Evolutionary conservation across 345 rosid species (phyloP).

Genomic region (Dimocarpus longan): DNA sequence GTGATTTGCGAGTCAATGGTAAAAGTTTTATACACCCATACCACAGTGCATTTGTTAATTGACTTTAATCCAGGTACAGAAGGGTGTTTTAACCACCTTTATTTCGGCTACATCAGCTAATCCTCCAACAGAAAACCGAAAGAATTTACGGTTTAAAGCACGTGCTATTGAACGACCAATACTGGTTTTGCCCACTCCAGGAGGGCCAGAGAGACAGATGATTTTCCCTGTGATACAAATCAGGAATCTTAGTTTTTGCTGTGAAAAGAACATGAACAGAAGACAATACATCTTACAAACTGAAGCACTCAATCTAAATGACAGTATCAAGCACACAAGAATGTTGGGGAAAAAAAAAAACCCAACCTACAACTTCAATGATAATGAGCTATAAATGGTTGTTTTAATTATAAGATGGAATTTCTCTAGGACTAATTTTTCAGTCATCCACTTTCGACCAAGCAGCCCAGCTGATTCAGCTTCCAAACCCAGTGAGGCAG

Average conservation of each 20-base stretch:
- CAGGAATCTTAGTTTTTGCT: constrained; percentile 13
- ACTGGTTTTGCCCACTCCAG: constrained; percentile 99
- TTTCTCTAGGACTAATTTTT: background rate
- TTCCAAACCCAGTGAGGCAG: background rate
- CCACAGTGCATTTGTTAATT: background rate
- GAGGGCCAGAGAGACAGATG: constrained; percentile 98
- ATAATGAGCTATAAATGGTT: background rate
- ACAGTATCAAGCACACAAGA: too few relatives aligned
- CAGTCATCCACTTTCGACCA: background rate
- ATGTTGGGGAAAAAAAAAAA: too few relatives aligned
- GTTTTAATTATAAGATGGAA: background rate
- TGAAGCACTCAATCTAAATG: background rate
- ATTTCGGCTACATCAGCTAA: constrained; percentile 98
- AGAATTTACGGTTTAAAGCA: constrained; percentile 91
- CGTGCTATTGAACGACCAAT: constrained; percentile 98
- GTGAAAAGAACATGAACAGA: background rate
- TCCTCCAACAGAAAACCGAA: constrained; percentile 98
- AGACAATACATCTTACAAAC: background rate
- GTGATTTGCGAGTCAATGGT: constrained; percentile 29
- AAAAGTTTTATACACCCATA: background rate
- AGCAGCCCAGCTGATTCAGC: background rate
- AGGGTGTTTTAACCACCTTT: constrained; percentile 55
- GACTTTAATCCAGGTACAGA: constrained; percentile 12
- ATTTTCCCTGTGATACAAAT: constrained; percentile 76
- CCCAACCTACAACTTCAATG: background rate